Evolutionary conservation across 1,284 basidiomycete genomes (phyloP).

Genomic region (Ustilago lituana): DNA sequence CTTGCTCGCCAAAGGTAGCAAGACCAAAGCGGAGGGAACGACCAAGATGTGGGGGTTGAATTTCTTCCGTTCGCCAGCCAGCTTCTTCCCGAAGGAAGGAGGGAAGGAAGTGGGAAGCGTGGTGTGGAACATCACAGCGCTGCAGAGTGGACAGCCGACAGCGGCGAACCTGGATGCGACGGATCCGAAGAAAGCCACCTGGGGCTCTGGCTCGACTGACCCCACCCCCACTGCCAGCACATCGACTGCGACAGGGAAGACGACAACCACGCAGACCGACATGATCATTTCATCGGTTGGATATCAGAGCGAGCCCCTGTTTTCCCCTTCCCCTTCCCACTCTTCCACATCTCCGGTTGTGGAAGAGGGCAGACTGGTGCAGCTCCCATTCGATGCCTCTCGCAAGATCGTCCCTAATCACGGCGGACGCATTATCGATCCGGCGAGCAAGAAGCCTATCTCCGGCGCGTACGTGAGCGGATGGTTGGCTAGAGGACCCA

Average conservation of each 20-base stretch:
- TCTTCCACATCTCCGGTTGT: neutral
- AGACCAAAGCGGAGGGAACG: constrained; percentile 59
- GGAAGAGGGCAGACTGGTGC: constrained; percentile 8
- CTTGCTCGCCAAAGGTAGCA: constrained; percentile 77
- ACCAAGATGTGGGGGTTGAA: constrained; percentile 58
- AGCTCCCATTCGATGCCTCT: constrained; percentile 30
- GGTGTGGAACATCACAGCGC: constrained; percentile 54
- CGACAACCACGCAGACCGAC: constrained; percentile 74
- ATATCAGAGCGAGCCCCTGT: constrained; percentile 78
- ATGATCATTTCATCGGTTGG: constrained; percentile 89
- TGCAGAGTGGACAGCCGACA: constrained; percentile 25
- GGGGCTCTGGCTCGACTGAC: constrained; percentile 14
- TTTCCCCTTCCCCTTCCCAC: neutral
- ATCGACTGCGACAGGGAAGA: constrained; percentile 71
- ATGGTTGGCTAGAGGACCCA: constrained; percentile 91
- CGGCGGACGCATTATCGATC: constrained; percentile 66
- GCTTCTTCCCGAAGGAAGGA: constrained; percentile 27
- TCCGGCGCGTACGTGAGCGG: constrained; percentile 87
- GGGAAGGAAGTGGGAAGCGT: constrained; percentile 18
- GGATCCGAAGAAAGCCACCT: constrained; percentile 32
- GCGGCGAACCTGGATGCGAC: constrained; percentile 23
- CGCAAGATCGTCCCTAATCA: constrained; percentile 38
- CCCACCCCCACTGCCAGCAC: constrained; percentile 11
- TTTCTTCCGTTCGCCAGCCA: constrained; percentile 57
- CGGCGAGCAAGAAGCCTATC: constrained; percentile 45